Evolutionary conservation across 1,139 yeast species (phyloP), one percentile per base, ranked within the genome.

Genomic region (Oligophagozyma castellii): DNA sequence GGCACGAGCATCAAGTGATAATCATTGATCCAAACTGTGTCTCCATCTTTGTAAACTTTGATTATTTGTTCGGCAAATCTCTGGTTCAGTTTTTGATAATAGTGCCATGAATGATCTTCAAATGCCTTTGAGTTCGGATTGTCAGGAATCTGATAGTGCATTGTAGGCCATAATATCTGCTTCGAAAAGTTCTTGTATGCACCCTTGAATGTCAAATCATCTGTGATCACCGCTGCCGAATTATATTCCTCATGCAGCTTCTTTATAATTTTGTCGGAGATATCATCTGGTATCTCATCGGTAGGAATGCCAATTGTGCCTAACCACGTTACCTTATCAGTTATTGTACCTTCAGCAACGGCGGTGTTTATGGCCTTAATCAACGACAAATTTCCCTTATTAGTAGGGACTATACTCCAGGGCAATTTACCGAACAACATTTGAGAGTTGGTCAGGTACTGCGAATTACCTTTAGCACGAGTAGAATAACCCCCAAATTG

Each of bases 121-220:
- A 86, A 89, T 0, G 94, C 94, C 53, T 84, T 84, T 2, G 93
- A 76, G 43, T 79, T 81, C 29, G 95, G 93, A 45, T 84, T 76
- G 53, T 89, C 96, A 0, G 98, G 98, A 25, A 86, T 83, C 53
- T 89, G 95, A 51, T 89, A 92, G 50, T 89, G 98, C 39, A 92
- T 63, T 2, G 95, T 81, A 16, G 98, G 98, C 96, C 98, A 89
- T 38, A 89, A 61, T 26, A 89, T 80, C 46, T 84, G 93, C 51
- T 89, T 89, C 52, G 95, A 86, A 50, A 78, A 89, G 28, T 83
- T 80, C 35, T 71, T 70, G 55, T 89, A 89, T 46, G 84, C 94
- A 13, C 95, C 95, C 43, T 78, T 79, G 45, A 83, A 80, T 1
- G 84, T 73, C 13, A 69, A 56, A 53, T 89, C 96, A 40, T 70